Conservation (phyloP, 1,139 yeast species). For the Lodderomyces orthopsilosis region DNA sequence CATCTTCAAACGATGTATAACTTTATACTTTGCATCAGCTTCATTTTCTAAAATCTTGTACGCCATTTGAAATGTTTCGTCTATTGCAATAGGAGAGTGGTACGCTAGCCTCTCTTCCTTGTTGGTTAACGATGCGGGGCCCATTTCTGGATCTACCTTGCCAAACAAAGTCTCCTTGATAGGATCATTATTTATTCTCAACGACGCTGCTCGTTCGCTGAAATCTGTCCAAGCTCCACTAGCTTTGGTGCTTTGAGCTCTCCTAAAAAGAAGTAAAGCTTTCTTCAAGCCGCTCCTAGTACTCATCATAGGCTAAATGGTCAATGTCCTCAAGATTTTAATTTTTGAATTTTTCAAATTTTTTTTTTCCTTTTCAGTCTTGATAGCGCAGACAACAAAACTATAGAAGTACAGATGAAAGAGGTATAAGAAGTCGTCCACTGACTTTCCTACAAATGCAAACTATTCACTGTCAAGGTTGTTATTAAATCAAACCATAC, state of each 20-base stretch:
- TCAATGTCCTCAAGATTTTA: background rate
- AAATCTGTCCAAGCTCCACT: conserved; percentile 51
- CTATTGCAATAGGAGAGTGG: conserved; percentile 64
- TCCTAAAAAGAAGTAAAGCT: background rate
- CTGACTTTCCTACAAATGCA: background rate
- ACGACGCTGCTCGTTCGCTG: conserved; percentile 37
- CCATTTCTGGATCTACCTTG: conserved; percentile 24
- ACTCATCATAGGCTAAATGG: background rate
- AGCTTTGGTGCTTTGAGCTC: conserved; percentile 9
- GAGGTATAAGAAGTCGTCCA: background rate
- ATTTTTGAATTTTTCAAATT: background rate
- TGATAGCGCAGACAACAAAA: background rate
- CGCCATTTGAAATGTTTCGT: conserved; percentile 71
- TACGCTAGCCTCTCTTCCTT: conserved; percentile 34
- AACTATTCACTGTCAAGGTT: background rate
- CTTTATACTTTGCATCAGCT: conserved; percentile 19
- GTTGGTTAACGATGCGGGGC: conserved; percentile 29
- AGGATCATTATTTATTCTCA: conserved; percentile 31
- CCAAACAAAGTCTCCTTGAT: conserved; percentile 34
- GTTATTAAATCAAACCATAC: background rate
- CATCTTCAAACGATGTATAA: conserved; percentile 18
- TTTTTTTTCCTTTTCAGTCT: background rate
- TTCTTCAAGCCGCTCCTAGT: background rate
- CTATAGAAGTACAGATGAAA: background rate
- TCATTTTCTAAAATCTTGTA: conserved; percentile 57